Base-by-base conservation (phyloP, 148 eudicot genomes). In the Rhododendron kiyosumense region DNA sequence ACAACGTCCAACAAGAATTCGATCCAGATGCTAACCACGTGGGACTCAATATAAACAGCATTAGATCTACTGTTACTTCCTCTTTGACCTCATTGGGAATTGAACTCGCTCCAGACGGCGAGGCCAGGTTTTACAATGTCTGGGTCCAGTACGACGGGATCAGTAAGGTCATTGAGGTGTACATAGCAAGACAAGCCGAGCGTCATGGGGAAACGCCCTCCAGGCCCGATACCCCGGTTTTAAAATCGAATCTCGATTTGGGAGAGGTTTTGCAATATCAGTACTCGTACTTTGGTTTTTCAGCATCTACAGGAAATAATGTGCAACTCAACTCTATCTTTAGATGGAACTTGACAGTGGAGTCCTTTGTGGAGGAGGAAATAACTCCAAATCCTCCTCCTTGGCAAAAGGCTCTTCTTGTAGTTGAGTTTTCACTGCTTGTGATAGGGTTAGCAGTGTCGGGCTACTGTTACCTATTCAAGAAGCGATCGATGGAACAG, bases 11-110 rank as follows among this genome's bases (percentile, higher is more conserved):
- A 75, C 90, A 92, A 49, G 89, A 86, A 0, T 92, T 85, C 83
- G 98, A 96, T 65, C 95, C 94, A 17, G 97, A 96, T 71, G 86
- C 48, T 3, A 96, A 96, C 78, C 99, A 96, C n/a, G 41, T 96
- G 1, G 99, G 98, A 3, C 73, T 96, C 15, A 84, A 96, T 22
- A 79, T 95, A 51, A 87, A 94, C 82, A 83, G 93, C 8, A 88
- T 96, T 45, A 45, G 41, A 83, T 95, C 98, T 2, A 88, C 85
- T 0, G 78, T 26, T 1, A 89, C 90, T 0, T 85, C 78, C 0
- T 65, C 92, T 3, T 76, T 95, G 1, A 82, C 92, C 1, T 83
- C 82, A 0, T 86, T 87, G 52, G 90, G 91, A 17, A 91, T 95
- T 85, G 87, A 90, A 1, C 79, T 95, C 0, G 88, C 89, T 12